Conservation (phyloP, 768 basidiomycete genomes). For the Collybiopsis luxurians region DNA sequence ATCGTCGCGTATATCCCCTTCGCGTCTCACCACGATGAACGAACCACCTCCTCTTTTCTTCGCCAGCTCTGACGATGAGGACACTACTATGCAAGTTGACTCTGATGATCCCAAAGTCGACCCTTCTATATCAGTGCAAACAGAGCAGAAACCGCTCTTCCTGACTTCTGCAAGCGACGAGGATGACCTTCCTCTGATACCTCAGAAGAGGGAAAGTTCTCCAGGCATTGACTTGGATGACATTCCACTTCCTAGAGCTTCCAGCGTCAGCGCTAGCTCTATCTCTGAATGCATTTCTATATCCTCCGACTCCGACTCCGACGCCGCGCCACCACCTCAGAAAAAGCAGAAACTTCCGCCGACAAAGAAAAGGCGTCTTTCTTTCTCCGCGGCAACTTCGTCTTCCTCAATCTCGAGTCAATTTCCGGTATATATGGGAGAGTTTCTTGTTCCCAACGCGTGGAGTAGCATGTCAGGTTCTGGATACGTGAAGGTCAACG, state of each 20-base stretch:
- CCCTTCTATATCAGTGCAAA: neutral
- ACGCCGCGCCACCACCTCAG: slow-evolving; percentile 14
- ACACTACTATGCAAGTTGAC: slow-evolving; percentile 12
- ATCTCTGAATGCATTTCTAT: slow-evolving; percentile 26
- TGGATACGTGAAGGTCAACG: slow-evolving; percentile 65
- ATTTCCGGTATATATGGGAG: slow-evolving; percentile 53
- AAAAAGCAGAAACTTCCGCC: slow-evolving; percentile 27
- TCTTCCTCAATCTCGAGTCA: slow-evolving; percentile 22
- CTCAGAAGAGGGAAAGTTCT: slow-evolving; percentile 4
- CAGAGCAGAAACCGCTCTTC: slow-evolving; percentile 25
- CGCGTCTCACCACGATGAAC: slow-evolving; percentile 21
- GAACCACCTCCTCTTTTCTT: slow-evolving; percentile 52
- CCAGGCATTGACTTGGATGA: slow-evolving; percentile 21
- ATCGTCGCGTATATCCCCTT: slow-evolving; percentile 30
- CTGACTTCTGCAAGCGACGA: slow-evolving; percentile 46
- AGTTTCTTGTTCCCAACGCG: slow-evolving; percentile 66
- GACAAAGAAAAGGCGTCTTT: slow-evolving; percentile 53
- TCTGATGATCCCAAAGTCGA: slow-evolving; percentile 9
- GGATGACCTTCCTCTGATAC: slow-evolving; percentile 22
- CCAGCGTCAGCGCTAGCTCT: slow-evolving; percentile 35
- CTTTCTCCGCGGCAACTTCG: slow-evolving; percentile 19
- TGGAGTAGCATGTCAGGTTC: slow-evolving; percentile 78
- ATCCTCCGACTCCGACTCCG: slow-evolving; percentile 14
- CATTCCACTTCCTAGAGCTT: slow-evolving; percentile 29
- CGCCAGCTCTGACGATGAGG: slow-evolving; percentile 55